A percentile compares a stretch with the other conserved stretches of the same genome.
Evolutionary conservation across 2,329 filamentous ascomycete genomes (phyloP).

Genomic region (Hypoxylon rubiginosum): DNA sequence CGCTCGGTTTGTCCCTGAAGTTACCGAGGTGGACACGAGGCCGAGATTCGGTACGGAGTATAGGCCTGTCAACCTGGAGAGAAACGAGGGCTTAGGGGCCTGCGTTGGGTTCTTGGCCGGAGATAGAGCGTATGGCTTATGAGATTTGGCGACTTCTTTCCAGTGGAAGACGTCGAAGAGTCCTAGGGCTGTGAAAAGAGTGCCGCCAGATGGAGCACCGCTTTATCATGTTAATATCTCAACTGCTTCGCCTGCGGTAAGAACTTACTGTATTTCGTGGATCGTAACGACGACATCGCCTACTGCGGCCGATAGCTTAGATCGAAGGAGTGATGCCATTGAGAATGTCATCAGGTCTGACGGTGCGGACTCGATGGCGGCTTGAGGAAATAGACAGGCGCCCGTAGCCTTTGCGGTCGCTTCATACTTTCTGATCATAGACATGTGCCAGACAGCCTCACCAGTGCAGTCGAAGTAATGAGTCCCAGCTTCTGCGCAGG

Average conservation of each 20-base stretch:
- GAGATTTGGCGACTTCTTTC: constrained; percentile 60
- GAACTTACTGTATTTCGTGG: constrained; percentile 57
- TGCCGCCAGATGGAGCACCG: constrained; percentile 71
- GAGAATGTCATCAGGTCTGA: constrained; percentile 71
- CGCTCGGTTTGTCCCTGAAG: constrained; percentile 64
- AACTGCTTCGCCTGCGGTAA: not conserved
- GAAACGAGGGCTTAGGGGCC: constrained; percentile 53
- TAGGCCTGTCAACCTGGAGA: constrained; percentile 65
- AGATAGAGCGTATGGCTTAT: constrained; percentile 68
- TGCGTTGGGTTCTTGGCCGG: constrained; percentile 63
- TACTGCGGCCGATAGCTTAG: constrained; percentile 63
- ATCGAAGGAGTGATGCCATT: constrained; percentile 64
- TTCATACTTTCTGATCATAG: constrained; percentile 73
- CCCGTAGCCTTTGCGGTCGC: constrained; percentile 65
- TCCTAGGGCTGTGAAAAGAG: constrained; percentile 75
- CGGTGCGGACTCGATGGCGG: constrained; percentile 72
- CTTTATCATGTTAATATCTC: constrained; percentile 50
- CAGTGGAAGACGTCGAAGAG: constrained; percentile 67
- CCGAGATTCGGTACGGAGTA: constrained; percentile 66
- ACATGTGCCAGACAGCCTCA: constrained; percentile 69
- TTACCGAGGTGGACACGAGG: constrained; percentile 66
- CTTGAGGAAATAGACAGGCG: constrained; percentile 72
- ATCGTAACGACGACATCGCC: constrained; percentile 67
- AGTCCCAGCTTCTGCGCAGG: constrained; percentile 72
- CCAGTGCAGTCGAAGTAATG: constrained; percentile 76